These are phyloP conservation scores for Phaeosphaeriaceae sp. DNA, from an alignment of 2,329 filamentous ascomycete species.

Conservation along the genomic window DNA sequence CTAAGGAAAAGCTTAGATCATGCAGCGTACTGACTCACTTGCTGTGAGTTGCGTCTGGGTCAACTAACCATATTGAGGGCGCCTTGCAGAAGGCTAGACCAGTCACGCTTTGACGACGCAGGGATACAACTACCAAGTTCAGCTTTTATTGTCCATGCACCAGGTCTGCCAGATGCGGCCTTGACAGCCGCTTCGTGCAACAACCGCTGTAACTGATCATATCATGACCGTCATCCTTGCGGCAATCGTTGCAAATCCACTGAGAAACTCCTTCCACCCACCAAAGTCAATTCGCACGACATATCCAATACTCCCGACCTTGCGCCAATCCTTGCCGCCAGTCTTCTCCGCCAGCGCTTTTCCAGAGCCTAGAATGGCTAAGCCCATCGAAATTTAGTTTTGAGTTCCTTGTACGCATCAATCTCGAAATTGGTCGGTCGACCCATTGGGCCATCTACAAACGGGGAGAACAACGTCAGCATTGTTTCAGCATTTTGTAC, in stretches of 20 bases:
- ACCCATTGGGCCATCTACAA: constrained; percentile 42
- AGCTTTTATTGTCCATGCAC: constrained; percentile 1
- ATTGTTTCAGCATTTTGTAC: not conserved
- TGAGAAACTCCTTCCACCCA: not conserved
- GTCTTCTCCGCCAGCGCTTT: no score
- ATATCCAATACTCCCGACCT: not conserved
- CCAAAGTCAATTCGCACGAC: not conserved
- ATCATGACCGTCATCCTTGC: not conserved
- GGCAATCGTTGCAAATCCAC: not conserved
- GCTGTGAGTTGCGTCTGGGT: not conserved
- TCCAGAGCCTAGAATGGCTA: no score
- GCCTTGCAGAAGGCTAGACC: constrained; percentile 4
- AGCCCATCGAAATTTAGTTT: constrained; percentile 3
- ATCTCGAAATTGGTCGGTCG: constrained; percentile 51
- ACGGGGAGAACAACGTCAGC: not conserved
- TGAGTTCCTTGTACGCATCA: constrained; percentile 28
- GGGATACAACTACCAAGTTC: constrained; percentile 2
- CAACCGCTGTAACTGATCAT: not conserved
- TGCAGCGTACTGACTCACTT: not conserved
- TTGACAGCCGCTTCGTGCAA: not conserved
- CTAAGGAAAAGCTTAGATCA: not conserved
- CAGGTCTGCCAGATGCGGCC: not conserved
- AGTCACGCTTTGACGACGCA: not conserved
- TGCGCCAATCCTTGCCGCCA: not conserved
- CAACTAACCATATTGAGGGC: constrained; percentile 1